A percentile compares a stretch with the other conserved stretches of the same genome.
Evolutionary conservation across 768 basidiomycete genomes (phyloP).

Genomic region (Mrakia hoshinonis): DNA sequence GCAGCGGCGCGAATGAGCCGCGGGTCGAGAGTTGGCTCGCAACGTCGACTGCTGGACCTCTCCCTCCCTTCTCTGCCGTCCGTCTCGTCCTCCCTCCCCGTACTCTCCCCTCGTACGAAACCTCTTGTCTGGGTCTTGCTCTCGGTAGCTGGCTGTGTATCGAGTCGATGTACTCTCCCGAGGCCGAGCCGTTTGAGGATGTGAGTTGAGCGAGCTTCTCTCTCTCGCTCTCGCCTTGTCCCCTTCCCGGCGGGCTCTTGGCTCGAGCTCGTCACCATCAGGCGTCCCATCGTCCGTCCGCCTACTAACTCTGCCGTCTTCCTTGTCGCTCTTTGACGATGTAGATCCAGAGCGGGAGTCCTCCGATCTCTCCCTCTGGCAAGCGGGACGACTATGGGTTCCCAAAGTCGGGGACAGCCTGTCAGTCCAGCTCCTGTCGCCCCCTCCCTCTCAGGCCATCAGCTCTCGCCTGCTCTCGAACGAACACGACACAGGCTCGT

Average conservation of each 20-base stretch:
- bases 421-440: neutral
- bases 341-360: neutral
- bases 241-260: neutral
- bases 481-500: neutral
- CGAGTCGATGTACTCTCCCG: neutral
- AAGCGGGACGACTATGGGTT: neutral
- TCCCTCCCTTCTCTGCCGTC: neutral
- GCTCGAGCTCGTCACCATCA: neutral
- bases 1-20: too few relatives aligned
- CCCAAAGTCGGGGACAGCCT: neutral
- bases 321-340: neutral
- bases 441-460: too few relatives aligned
- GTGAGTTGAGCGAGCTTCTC: neutral
- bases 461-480: neutral
- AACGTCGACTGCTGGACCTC: too few relatives aligned
- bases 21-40: too few relatives aligned
- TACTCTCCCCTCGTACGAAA: neutral
- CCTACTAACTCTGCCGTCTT: too few relatives aligned
- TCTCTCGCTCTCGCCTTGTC: neutral
- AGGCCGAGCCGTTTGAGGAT: neutral
- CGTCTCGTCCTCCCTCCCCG: neutral
- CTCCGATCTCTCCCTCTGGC: neutral
- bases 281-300: neutral
- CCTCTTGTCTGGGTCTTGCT: too few relatives aligned
- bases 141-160: too few relatives aligned